phyloP scores from a whole-genome alignment of 306 rosid species.

The Cyamopsis tetragonoloba region DNA sequence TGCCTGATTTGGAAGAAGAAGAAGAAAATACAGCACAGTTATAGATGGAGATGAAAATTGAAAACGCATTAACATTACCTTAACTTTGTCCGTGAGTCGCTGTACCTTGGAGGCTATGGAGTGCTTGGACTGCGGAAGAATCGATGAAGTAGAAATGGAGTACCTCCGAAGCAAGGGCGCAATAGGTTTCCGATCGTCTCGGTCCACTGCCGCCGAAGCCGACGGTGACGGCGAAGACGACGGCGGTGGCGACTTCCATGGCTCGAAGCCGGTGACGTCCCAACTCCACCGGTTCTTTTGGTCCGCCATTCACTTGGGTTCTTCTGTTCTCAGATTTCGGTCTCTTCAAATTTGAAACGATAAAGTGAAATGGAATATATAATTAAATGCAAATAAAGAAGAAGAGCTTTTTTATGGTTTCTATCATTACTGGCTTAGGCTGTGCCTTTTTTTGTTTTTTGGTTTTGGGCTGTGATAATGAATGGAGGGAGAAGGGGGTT shows the following conservation, averaged over 20 bases:
- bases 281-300: slow-evolving; percentile 92
- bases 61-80: too few relatives aligned
- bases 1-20: neutral
- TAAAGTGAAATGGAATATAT: slow-evolving; percentile 7
- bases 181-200: slow-evolving; percentile 50
- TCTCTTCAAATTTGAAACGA: slow-evolving; percentile 30
- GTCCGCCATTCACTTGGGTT: slow-evolving; percentile 54
- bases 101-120: slow-evolving; percentile 56
- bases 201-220: slow-evolving; percentile 40
- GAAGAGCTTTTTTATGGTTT: slow-evolving; percentile 18
- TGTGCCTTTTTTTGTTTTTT: slow-evolving; percentile 8
- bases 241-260: slow-evolving; percentile 54
- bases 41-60: slow-evolving; percentile 7
- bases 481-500: slow-evolving; percentile 51
- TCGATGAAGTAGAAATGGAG: slow-evolving; percentile 69
- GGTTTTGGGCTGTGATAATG: slow-evolving; percentile 24
- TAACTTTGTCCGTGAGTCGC: slow-evolving; percentile 65
- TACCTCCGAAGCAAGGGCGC: slow-evolving; percentile 64
- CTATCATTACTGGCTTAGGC: neutral
- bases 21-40: neutral
- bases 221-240: slow-evolving; percentile 29
- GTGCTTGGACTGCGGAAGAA: slow-evolving; percentile 52
- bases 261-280: slow-evolving; percentile 95
- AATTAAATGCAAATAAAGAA: neutral
- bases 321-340: slow-evolving; percentile 20